Base-by-base conservation (phyloP, 495 filamentous ascomycete species). In the Tirmania nivea region DNA sequence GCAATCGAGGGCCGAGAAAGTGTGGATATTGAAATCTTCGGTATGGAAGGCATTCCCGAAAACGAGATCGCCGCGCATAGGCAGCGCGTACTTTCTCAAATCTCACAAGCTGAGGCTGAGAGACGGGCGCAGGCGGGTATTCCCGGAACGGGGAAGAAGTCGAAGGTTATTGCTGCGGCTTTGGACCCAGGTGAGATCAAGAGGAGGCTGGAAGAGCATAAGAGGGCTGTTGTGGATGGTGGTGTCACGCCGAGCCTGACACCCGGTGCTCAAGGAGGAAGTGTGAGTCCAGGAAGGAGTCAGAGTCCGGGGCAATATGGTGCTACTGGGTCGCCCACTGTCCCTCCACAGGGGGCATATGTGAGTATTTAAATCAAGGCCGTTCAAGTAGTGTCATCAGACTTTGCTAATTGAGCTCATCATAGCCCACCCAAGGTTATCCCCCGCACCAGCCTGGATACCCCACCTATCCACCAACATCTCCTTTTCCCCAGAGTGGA, bases 41-140 rank as follows among this genome's bases (percentile, higher is more conserved):
- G 89, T 60, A 94, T 94, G 83, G 88, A 96, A 61, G 90, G 90
- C 59, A 83, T 97, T 17, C 90, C 90, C 10, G 84, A 86, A 36
- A 86, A 94, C 39, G 75, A 93, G 54, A 70, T 83, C 20, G 71
- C 80, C 55, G 73, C 79, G 52, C 92, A 96, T 68, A 80, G 84
- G 55, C 81, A 90, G 69, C 79, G 82, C 54, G 84, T 96, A 57
- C 75, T 83, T 52, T 72, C 77, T 36, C 81, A 84, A 65, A 93
- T 80, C 67, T 85, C 88, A 65, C 78, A 83, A 57, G 82, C 80
- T 10, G 86, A 94, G 67, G 79, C 80, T 19, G 84, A 94, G 64
- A 77, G 85, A 45, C 78, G 83, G 50, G 79, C 78, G 36, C 68
- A 70, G 21, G 67, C 63, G 3, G 64, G 66, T 35, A 45, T 45